Conservation (phyloP, 192 early-diverging fungal genomes). For the Dissophora ornata region DNA sequence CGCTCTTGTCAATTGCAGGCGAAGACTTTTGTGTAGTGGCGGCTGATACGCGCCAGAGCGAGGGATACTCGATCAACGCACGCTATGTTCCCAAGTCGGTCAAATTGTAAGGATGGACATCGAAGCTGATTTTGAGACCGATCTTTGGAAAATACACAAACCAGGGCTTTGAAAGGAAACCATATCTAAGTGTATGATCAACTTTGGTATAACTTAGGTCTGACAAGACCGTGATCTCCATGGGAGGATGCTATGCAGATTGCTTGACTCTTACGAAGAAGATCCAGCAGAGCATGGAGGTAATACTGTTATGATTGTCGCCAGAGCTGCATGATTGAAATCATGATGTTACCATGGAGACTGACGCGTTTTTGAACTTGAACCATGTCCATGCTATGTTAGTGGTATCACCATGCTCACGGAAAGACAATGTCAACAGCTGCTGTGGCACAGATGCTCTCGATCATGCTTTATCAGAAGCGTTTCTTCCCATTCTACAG, state of each 20-base stretch:
- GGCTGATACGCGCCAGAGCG: constrained; percentile 95
- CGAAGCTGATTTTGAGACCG: too few relatives aligned
- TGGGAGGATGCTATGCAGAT: constrained; percentile 92
- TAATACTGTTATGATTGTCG: too few relatives aligned
- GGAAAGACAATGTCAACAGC: constrained; percentile 85
- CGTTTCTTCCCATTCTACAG: constrained; percentile 98
- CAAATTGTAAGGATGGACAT: constrained; percentile 75
- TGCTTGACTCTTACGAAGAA: constrained; percentile 83
- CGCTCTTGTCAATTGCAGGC: constrained; percentile 91
- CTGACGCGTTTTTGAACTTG: too few relatives aligned
- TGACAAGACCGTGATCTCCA: constrained; percentile 85
- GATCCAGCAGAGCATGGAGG: constrained; percentile 89
- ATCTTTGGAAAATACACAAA: too few relatives aligned
- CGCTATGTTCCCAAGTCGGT: constrained; percentile 93
- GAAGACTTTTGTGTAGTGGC: constrained; percentile 94
- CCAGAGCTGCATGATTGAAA: neutral
- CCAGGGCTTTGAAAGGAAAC: too few relatives aligned
- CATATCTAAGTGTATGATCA: too few relatives aligned
- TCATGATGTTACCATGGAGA: neutral
- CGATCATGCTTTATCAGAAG: constrained; percentile 88
- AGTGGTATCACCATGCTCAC: constrained; percentile 94
- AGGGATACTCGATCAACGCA: constrained; percentile 95
- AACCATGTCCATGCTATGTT: too few relatives aligned
- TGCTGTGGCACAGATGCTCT: constrained; percentile 95
- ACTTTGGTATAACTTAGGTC: too few relatives aligned